These are phyloP conservation scores for Leishmania tropica DNA, from an alignment of 208 protist genomes.

Conservation along the genomic window DNA sequence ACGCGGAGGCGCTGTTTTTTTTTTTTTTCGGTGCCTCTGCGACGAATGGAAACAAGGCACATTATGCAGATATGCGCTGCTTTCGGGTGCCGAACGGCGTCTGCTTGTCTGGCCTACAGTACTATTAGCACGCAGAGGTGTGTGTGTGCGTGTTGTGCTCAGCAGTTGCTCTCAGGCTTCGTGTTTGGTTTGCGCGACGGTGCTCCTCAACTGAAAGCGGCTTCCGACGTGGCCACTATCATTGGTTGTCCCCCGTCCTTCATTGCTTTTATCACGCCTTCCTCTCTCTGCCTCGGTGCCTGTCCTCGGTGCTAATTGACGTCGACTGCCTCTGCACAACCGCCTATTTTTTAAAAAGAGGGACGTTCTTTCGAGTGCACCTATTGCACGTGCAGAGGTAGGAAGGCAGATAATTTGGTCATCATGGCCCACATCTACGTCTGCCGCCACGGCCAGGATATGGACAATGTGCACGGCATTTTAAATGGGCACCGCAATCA, in stretches of 20 bases:
- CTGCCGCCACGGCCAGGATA: constrained; percentile 90
- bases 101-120: neutral
- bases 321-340: no score
- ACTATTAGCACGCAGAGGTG: neutral
- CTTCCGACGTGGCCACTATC: neutral
- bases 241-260: neutral
- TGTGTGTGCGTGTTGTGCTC: neutral
- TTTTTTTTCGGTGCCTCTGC: neutral
- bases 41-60: neutral
- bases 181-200: no score
- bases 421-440: constrained; percentile 70
- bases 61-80: no score
- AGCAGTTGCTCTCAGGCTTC: neutral
- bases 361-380: neutral
- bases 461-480: constrained; percentile 80
- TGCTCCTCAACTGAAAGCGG: neutral
- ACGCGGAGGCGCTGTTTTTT: neutral
- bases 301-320: neutral
- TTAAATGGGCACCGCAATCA: constrained; percentile 89
- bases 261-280: neutral
- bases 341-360: no score
- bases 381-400: no score
- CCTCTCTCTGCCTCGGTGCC: neutral
- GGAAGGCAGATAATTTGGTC: neutral
- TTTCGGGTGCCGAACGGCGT: neutral